Base-by-base conservation (phyloP, 192 early-diverging fungal species). In the Coemansia sp. region DNA sequence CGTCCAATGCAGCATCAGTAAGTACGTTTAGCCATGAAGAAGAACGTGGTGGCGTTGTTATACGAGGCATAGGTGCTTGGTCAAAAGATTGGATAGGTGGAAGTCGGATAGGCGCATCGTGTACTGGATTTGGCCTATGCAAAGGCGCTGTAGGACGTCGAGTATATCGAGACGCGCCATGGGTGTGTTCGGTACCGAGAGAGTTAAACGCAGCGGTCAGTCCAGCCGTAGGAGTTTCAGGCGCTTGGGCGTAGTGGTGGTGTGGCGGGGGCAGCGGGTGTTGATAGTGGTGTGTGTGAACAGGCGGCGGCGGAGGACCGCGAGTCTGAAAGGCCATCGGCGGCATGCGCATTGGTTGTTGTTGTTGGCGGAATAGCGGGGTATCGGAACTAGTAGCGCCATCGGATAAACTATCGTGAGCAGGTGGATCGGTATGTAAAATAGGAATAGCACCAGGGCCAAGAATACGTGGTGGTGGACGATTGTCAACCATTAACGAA, bases 41-140 rank as follows among this genome's bases (percentile, higher is more conserved):
- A 3, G 55, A 57, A 6, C 55, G 55, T 12, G 27, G 27, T 15
- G 55, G 27, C 13, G 55, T 16, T 16, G 24, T 31, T 8, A 57
- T 57, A 15, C 55, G 55, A 3, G 55, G 55, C 29, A 57, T 15
- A 7, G 57, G 5, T 53, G 38, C 16, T 13, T 70, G 69, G 73
- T 78, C 81, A 13, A 84, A 76, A 16, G 81, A 84, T 18, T 72
- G 65, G 3, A 84, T 84, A 0, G 81, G 81, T 62, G 81, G 81
- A 13, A 84, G 62, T 0, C 81, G 76, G 41, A 84, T 70, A 18
- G 76, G 55, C 2, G 11, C 12, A 10, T 10, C 7, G 13, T 33
- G 55, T 1, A 57, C 13, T 16, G 55, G 55, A 57, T 57, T 57
- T 18, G 46, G 46, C 69, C 74, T 6, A 22, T 53, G 38, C 49